A percentile compares a stretch with the other conserved stretches of the same genome.
Evolutionary conservation across 1,284 basidiomycete genomes (phyloP).

Genomic region (Pseudozyma flocculosa): DNA sequence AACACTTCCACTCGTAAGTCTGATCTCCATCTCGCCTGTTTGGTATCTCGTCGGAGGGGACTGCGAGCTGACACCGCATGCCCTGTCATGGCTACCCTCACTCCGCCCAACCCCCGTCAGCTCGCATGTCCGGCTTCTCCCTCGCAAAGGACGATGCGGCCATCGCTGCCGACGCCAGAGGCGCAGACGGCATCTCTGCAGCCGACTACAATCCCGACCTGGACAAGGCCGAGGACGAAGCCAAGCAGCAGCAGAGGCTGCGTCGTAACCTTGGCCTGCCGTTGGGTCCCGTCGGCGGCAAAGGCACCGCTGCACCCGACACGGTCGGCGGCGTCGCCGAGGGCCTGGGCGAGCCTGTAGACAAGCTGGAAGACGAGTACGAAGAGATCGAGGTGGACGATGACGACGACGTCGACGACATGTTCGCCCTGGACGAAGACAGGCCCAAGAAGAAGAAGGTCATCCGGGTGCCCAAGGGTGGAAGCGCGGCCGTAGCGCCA

Average conservation of each 20-base stretch:
- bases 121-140: constrained; percentile 1
- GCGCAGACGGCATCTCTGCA: constrained; percentile 5
- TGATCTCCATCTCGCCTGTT: no score
- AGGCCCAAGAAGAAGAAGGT: constrained; percentile 34
- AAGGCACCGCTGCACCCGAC: background rate
- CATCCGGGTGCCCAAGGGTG: constrained; percentile 26
- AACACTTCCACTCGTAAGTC: background rate
- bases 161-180: background rate
- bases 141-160: constrained; percentile 6
- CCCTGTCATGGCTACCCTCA: background rate
- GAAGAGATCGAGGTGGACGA: constrained; percentile 53
- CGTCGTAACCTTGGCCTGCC: background rate
- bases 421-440: constrained; percentile 51
- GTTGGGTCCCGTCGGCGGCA: background rate
- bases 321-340: background rate
- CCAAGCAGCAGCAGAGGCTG: constrained; percentile 7
- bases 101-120: background rate
- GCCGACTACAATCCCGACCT: constrained; percentile 34
- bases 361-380: constrained; percentile 36
- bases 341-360: background rate
- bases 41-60: no score
- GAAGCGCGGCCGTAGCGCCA: background rate
- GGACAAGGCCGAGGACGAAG: constrained; percentile 27
- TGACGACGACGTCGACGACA: constrained; percentile 50
- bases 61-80: background rate